Percentiles rank a stretch among this genome's conserved stretches.
Conservation (phyloP, 495 filamentous ascomycete genomes). For the Penicillium cosmopolitanum region DNA sequence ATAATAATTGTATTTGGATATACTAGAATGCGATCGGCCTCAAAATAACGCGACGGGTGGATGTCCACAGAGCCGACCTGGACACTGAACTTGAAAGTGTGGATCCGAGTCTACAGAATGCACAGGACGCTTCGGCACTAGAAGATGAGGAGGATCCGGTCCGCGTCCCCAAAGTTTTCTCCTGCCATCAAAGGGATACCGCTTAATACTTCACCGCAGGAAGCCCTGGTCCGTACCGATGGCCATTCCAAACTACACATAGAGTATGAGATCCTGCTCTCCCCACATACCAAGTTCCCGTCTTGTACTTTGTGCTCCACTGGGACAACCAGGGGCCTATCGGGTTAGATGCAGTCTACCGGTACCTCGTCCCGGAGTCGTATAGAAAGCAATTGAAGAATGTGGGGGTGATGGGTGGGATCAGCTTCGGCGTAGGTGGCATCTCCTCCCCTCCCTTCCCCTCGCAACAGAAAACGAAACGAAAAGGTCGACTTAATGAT, state of each 20-base stretch:
- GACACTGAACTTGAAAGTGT: not conserved
- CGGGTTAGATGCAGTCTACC: conserved; percentile 71
- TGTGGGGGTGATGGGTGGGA: conserved; percentile 70
- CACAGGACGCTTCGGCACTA: conserved; percentile 14
- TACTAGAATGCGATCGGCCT: conserved; percentile 38
- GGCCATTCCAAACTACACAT: conserved; percentile 38
- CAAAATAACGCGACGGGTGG: conserved; percentile 39
- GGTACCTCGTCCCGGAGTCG: conserved; percentile 66
- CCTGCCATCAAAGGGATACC: conserved; percentile 13
- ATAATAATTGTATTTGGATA: conserved; percentile 1
- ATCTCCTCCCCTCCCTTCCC: conserved; percentile 8
- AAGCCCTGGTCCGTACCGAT: conserved; percentile 41
- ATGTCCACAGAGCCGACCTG: conserved; percentile 17
- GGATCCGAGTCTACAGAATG: conserved; percentile 16
- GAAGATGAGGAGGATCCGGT: conserved; percentile 44
- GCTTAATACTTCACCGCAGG: conserved; percentile 32
- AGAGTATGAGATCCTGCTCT: conserved; percentile 58
- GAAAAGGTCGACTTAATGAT: conserved; percentile 7
- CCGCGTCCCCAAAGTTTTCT: conserved; percentile 13
- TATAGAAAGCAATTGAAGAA: conserved; percentile 59
- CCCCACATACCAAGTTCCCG: conserved; percentile 55
- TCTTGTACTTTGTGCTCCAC: conserved; percentile 58
- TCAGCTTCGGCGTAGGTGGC: conserved; percentile 73
- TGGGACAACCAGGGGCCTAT: conserved; percentile 61
- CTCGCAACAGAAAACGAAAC: conserved; percentile 1